Conservation (phyloP, 2,329 filamentous ascomycete species). For the Fusarium fujikuroi region DNA sequence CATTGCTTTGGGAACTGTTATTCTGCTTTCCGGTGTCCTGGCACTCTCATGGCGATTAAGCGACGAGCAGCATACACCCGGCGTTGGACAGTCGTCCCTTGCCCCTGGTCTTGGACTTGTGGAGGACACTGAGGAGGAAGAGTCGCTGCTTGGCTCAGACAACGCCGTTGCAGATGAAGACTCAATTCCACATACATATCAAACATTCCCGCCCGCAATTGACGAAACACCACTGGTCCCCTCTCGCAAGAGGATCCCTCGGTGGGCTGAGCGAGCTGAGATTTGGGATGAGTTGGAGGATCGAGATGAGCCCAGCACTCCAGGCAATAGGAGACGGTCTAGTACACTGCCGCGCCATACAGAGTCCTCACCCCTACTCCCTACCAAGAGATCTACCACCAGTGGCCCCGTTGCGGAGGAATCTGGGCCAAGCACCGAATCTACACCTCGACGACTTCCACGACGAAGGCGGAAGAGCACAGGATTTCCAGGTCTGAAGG, state of each 20-base stretch:
- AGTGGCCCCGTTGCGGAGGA: slow-evolving; percentile 44
- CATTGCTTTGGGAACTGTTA: slow-evolving; percentile 86
- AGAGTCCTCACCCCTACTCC: slow-evolving; percentile 56
- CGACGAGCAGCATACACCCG: slow-evolving; percentile 74
- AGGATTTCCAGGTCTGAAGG: slow-evolving; percentile 70
- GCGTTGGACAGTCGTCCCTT: slow-evolving; percentile 73
- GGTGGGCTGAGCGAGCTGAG: slow-evolving; percentile 76
- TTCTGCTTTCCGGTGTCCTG: slow-evolving; percentile 87
- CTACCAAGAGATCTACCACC: slow-evolving; percentile 47
- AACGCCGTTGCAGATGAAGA: slow-evolving; percentile 56
- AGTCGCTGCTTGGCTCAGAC: slow-evolving; percentile 62
- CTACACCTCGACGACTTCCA: slow-evolving; percentile 46
- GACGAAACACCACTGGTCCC: slow-evolving; percentile 54
- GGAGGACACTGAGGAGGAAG: slow-evolving; percentile 72
- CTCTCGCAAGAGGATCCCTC: slow-evolving; percentile 59
- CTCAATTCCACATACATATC: slow-evolving; percentile 51
- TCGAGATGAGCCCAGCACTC: slow-evolving; percentile 61
- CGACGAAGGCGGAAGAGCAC: slow-evolving; percentile 67
- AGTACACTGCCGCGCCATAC: slow-evolving; percentile 58
- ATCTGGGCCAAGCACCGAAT: slow-evolving; percentile 46
- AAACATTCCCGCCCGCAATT: slow-evolving; percentile 59
- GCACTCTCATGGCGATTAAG: slow-evolving; percentile 94
- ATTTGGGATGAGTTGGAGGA: slow-evolving; percentile 93
- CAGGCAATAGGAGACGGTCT: slow-evolving; percentile 57
- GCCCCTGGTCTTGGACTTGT: slow-evolving; percentile 86